These are phyloP conservation scores for Starmera stellimalicola DNA, from an alignment of 1,139 yeast genomes.

Conservation along the genomic window DNA sequence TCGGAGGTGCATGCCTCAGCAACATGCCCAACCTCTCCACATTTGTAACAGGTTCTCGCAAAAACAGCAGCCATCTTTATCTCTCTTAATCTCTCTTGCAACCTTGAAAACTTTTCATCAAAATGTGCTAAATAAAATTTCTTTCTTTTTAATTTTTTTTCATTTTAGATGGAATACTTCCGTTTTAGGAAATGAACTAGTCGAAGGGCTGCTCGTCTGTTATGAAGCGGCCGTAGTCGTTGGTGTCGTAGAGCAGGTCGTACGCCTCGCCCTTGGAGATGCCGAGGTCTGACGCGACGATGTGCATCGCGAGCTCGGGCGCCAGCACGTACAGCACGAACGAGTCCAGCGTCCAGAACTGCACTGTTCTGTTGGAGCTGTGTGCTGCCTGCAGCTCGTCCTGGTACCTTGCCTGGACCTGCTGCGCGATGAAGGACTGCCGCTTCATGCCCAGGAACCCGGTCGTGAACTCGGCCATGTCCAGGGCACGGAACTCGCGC, in stretches of 20 bases:
- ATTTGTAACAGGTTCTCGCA: slow-evolving; percentile 84
- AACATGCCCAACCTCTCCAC: slow-evolving; percentile 89
- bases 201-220: slow-evolving; percentile 14
- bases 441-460: slow-evolving; percentile 57
- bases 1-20: slow-evolving; percentile 81
- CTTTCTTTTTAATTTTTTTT: background rate
- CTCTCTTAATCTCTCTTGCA: background rate
- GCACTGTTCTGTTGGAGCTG: slow-evolving; percentile 32
- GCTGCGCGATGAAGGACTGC: slow-evolving; percentile 39
- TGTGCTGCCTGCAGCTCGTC: slow-evolving; percentile 22
- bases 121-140: background rate
- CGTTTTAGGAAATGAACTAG: background rate
- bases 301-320: slow-evolving; percentile 47
- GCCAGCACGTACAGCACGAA: slow-evolving; percentile 53
- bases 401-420: slow-evolving; percentile 25
- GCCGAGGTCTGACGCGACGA: slow-evolving; percentile 39
- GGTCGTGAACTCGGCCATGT: slow-evolving; percentile 40
- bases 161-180: background rate
- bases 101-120: background rate
- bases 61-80: slow-evolving; percentile 48
- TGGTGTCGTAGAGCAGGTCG: slow-evolving; percentile 34
- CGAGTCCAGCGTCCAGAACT: slow-evolving; percentile 52
- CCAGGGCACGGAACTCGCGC: slow-evolving; percentile 36
- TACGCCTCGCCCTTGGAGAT: slow-evolving; percentile 35
- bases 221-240: slow-evolving; percentile 46